These are phyloP conservation scores for Stentor roeselii DNA, from an alignment of 73 alveolate genomes.

Conservation along the genomic window DNA sequence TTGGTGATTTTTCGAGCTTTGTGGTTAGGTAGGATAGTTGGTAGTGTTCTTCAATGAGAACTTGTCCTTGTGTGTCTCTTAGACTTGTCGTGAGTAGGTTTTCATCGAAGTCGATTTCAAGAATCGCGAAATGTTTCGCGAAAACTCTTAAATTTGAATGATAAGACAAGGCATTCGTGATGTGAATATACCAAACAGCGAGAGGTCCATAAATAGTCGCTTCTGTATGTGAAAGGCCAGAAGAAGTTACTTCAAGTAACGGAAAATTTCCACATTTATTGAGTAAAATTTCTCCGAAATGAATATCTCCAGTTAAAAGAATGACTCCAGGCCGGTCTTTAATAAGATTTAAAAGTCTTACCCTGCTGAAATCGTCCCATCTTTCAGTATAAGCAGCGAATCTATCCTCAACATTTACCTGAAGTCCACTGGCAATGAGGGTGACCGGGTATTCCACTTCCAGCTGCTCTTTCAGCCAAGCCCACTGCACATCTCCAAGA, in stretches of 20 bases:
- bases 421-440: slow-evolving; percentile 58
- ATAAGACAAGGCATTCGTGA: background rate
- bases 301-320: slow-evolving; percentile 77
- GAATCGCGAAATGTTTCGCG: background rate
- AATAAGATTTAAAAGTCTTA: slow-evolving; percentile 40
- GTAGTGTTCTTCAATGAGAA: background rate
- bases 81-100: background rate
- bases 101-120: slow-evolving; percentile 6
- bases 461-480: slow-evolving; percentile 60
- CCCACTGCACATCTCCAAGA: slow-evolving; percentile 61
- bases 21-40: background rate
- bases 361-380: slow-evolving; percentile 40
- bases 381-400: slow-evolving; percentile 43
- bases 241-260: slow-evolving; percentile 62
- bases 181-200: background rate
- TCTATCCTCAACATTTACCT: slow-evolving; percentile 61
- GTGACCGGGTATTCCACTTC: slow-evolving; percentile 32
- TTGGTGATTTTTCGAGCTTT: background rate
- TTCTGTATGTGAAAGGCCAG: slow-evolving; percentile 68
- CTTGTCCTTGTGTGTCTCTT: background rate
- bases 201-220: slow-evolving; percentile 13
- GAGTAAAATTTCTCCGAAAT: slow-evolving; percentile 53
- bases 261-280: slow-evolving; percentile 57
- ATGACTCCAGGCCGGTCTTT: slow-evolving; percentile 49
- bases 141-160: background rate